phyloP scores from a whole-genome alignment of 192 early-diverging fungal genomes.

The Coemansia sp. region DNA sequence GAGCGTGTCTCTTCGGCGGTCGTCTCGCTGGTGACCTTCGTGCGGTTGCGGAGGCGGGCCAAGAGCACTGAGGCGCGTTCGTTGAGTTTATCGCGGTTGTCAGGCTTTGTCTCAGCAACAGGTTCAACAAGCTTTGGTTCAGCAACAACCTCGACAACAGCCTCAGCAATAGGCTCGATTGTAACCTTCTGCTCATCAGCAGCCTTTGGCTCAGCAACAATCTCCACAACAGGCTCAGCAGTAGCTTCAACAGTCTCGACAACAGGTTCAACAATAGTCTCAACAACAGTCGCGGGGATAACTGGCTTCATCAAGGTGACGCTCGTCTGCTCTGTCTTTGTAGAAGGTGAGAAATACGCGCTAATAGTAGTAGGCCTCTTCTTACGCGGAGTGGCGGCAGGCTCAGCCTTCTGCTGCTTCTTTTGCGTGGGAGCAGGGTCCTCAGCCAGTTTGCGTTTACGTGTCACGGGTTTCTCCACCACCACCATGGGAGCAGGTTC shows the following conservation, averaged over 20 bases:
- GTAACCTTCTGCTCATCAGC: not conserved
- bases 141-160: not conserved
- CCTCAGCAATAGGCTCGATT: not conserved
- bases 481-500: not conserved
- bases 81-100: not conserved
- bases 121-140: too few relatives aligned
- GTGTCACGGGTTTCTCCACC: constrained; percentile 1
- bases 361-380: constrained; percentile 30
- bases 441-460: constrained; percentile 45
- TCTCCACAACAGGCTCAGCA: not conserved
- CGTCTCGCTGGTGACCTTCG: constrained; percentile 3
- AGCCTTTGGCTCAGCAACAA: not conserved
- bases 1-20: constrained; percentile 32
- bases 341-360: constrained; percentile 26
- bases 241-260: not conserved
- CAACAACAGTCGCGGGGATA: not conserved
- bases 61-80: constrained; percentile 22
- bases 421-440: not conserved
- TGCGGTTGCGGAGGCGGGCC: constrained; percentile 33
- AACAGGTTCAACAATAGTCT: not conserved
- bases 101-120: not conserved
- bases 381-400: not conserved
- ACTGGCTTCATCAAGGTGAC: not conserved
- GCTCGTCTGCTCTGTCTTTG: too few relatives aligned
- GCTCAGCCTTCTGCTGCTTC: not conserved